phyloP scores from a whole-genome alignment of 176 grass and related monocot genomes.

The Avena eriantha region DNA sequence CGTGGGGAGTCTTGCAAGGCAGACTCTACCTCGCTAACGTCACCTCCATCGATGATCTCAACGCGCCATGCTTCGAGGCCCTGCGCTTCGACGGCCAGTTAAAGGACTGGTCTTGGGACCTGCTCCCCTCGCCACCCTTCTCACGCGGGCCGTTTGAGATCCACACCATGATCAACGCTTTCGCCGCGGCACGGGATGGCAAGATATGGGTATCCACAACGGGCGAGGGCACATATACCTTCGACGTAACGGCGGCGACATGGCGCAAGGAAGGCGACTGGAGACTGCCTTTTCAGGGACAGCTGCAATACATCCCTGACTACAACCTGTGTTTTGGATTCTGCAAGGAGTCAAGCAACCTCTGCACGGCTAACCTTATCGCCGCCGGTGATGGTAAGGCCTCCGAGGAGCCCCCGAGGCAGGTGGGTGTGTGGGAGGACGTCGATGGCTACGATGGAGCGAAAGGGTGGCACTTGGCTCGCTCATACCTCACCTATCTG shows the following conservation, averaged over 20 bases:
- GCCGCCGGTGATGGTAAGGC: not conserved
- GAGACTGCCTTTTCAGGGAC: not conserved
- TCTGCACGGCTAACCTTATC: not conserved
- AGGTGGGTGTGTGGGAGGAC: not conserved
- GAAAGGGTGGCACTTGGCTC: not conserved
- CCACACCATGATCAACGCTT: not conserved
- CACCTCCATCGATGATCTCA: not conserved
- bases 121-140: not conserved
- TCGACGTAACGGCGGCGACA: not conserved
- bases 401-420: not conserved
- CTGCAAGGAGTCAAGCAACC: not conserved
- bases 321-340: not conserved
- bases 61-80: not conserved
- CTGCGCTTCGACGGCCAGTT: not conserved
- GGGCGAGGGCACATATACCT: not conserved
- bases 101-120: not conserved
- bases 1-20: not conserved
- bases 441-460: not conserved
- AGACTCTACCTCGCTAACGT: not conserved
- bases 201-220: not conserved
- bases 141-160: not conserved
- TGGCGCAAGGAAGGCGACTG: not conserved
- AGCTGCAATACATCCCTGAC: not conserved
- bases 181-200: not conserved
- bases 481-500: not conserved